Evolutionary conservation across 2,329 filamentous ascomycete genomes (phyloP).

Genomic region (Aspergillus sp.): DNA sequence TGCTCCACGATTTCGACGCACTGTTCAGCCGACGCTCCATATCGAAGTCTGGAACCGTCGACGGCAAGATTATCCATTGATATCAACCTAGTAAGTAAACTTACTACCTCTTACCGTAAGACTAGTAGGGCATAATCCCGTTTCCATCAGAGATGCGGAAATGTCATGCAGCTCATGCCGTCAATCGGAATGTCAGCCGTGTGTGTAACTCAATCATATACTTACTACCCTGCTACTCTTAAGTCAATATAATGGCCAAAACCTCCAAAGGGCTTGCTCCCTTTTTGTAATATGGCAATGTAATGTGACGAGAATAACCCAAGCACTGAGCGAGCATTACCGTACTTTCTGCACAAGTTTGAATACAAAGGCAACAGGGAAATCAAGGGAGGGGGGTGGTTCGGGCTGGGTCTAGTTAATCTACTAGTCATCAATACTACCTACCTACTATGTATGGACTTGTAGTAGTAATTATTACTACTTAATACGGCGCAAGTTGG

Average conservation of each 20-base stretch:
- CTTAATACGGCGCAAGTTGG: not conserved
- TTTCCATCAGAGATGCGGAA: not conserved
- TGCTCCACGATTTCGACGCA: not conserved
- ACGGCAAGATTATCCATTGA: not conserved
- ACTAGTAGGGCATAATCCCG: not conserved
- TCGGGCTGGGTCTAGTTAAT: no score
- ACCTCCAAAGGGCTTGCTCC: not conserved
- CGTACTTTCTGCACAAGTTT: no score
- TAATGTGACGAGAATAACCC: no score
- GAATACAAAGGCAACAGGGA: no score
- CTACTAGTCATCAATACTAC: no score
- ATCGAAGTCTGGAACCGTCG: not conserved
- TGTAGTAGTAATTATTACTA: not conserved
- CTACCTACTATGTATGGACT: not conserved
- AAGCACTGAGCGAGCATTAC: no score
- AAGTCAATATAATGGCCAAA: not conserved
- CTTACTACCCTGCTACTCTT: not conserved
- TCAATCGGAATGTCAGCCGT: not conserved
- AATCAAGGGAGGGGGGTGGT: no score
- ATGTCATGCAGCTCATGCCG: not conserved
- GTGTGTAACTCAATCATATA: not conserved
- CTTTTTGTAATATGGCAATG: no score
- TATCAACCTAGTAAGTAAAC: not conserved
- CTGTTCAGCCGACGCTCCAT: not conserved
- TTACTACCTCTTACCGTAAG: not conserved